Evolutionary conservation across 148 eudicot species (phyloP), one percentile per base, ranked within the genome.

Genomic region (Chenopodium suecicum): DNA sequence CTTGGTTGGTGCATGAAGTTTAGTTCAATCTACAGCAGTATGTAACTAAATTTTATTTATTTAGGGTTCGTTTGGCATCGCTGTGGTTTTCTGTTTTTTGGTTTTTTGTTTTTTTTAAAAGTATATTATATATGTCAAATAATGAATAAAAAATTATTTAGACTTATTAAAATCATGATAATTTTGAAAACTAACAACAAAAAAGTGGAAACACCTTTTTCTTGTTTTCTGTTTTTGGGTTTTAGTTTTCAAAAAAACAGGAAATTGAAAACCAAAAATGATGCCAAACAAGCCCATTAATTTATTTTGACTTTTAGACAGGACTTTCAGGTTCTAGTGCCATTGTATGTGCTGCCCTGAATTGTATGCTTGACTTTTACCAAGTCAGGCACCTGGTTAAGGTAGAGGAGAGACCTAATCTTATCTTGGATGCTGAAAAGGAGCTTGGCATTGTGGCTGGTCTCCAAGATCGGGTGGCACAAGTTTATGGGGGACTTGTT

Each of bases 371-470:
- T 79, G 98, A 96, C 84, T 96, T 94, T 82, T 96, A 94, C 79
- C 75, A 92, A 70, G 91, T 94, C 23, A 89, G 95, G 82, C 93
- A 92, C 83, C 80, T 89, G 82, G 82, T 96, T 37, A 90, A 89
- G 83, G 94, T 92, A 48, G 95, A 92, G 80, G 87, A 90, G 34
- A 92, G 98, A 84, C 98, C 99, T 60, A 91, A 86, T 75, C 91
- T 97, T 79, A 87, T 97, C 77, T 91, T 97, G 54, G 90, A 87
- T 82, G 97, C 99, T 62, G 97, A 97, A 85, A 94, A 97, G 68
- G 95, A 94, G 85, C 98, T 94, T 46, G 99, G 99, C 63, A 97
- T 94, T 83, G 94, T 94, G 85, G 99, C 97, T 77, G 98, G 99
- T 87, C 93, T 97, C 48, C 97, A 97, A 44, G 98, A 97, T 81